Base-by-base conservation (phyloP, 306 rosid genomes). In the Bauhinia variegata region DNA sequence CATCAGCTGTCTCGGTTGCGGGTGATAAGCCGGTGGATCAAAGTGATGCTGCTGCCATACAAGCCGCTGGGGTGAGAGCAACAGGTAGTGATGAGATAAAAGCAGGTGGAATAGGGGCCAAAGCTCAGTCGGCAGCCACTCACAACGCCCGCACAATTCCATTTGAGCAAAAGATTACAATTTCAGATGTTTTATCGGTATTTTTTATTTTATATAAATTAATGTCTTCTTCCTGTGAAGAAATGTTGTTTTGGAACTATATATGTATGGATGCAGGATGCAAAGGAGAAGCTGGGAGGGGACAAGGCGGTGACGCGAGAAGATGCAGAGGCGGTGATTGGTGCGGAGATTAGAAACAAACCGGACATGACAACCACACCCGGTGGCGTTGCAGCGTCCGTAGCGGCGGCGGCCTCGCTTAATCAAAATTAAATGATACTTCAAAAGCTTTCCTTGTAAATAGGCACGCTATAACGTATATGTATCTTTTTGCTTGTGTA, bases 281-380 rank as follows among this genome's bases (percentile, higher is more conserved):
- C 93, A 1, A 77, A 64, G 47, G 66, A 14, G 30, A 73, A 67
- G 72, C 49, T 88, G 17, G 15, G 46, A 0, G 41, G 7, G 1
- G 96, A 88, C 53, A 88, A 84, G 49, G 39, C 63, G 7, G 96
- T 86, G 60, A 83, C 89, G 0, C n/a, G 81, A 37, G 91, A 83
- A 67, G 97, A 91, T 38, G 89, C 88, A 0, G 86, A 83, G 61
- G 81, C 84, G 36, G 85, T 91, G 14, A 78, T 84, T 12, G 76
- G 88, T 5, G 91, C 89, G 0, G 89, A 88, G 83, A 8, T 88
- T 34, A 83, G 91, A 68, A 88, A 84, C 66, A 84, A 76, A 8
- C 12, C 67, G 2, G 54, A 69, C 5, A 86, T 88, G 91, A 61
- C 41, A 49, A 86, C 97, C n/a, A 81, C 84, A 0, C 84, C 83